Percentiles rank a stretch among this genome's conserved stretches.
phyloP scores from a whole-genome alignment of 495 filamentous ascomycete genomes.

The Xylaria longipes region DNA sequence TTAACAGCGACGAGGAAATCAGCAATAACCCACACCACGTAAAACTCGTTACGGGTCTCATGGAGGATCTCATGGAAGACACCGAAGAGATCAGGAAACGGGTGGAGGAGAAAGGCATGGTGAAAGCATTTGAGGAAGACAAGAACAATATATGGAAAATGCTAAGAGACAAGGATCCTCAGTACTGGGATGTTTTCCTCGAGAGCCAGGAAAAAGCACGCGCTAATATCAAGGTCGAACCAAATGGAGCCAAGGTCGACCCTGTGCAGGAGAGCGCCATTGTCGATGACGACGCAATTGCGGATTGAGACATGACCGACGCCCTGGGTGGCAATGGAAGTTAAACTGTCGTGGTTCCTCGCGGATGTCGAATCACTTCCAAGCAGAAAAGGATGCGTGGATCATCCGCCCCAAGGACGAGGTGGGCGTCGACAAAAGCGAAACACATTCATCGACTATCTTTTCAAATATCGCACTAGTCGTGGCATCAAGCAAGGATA shows the following conservation, averaged over 20 bases:
- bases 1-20: conserved; percentile 52
- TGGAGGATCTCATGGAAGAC: conserved; percentile 65
- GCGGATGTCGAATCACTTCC: neutral
- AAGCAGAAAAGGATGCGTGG: neutral
- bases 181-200: conserved; percentile 68
- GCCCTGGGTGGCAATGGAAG: neutral
- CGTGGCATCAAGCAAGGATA: neutral
- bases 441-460: neutral
- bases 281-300: conserved; percentile 40
- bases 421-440: neutral
- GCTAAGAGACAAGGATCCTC: conserved; percentile 62
- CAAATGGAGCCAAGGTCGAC: conserved; percentile 33
- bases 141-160: conserved; percentile 55
- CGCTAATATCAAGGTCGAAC: conserved; percentile 55
- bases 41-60: conserved; percentile 60
- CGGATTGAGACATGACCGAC: conserved; percentile 30
- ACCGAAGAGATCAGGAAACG: conserved; percentile 64
- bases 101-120: conserved; percentile 60
- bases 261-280: conserved; percentile 23
- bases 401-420: neutral
- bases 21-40: conserved; percentile 63
- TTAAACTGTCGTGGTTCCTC: neutral
- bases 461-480: neutral
- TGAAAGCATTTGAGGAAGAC: conserved; percentile 65
- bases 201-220: conserved; percentile 71